Evolutionary conservation across 495 filamentous ascomycete genomes (phyloP), one percentile per base, ranked within the genome.

Genomic region (Trichoderma asperelloides): DNA sequence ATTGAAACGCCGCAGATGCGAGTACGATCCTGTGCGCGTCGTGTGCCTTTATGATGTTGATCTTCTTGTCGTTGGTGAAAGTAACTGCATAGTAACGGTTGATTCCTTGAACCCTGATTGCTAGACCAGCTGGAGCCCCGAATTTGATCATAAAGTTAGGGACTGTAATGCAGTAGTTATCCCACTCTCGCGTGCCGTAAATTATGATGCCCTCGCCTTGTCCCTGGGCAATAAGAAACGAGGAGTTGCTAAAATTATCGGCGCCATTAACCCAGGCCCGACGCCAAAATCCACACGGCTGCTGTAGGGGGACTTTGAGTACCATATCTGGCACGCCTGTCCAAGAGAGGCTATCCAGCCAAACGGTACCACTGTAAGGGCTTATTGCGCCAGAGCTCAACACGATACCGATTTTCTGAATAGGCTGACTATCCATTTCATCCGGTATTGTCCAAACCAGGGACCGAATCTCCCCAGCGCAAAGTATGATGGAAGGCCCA

Each of bases 121-220:
- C 73, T 3, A 73, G 67, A 18, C 74, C 74, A 1, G 63, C 71
- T 7, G 68, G 70, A 9, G 49, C 63, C 28, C 71, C 70, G 2
- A 70, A 64, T 28, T 70, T 71, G n/a, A 75, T 40, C 2, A 12
- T 39, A 67, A 76, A 72, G 9, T 65, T 43, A 0, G 40, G 55
- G 12, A 73, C 65, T 16, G 49, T 43, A 15, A 64, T 66, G 1
- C 43, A 63, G 68, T 75, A 76, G 63, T 76, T 68, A 4, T 62
- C 60, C 74, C 74, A 76, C 8, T 74, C 73, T 9, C 73, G 68
- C 33, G 74, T 76, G 16, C 74, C 74, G 39, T 71, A 70, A 67
- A 62, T 67, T 5, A 75, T 67, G 3, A 76, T 63, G 0, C 73
- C 74, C 23, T 75, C 68, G 13, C 70, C 74, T 2, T 43, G 15